phyloP scores from a whole-genome alignment of 345 rosid genomes.

The Rubroshorea leprosula region DNA sequence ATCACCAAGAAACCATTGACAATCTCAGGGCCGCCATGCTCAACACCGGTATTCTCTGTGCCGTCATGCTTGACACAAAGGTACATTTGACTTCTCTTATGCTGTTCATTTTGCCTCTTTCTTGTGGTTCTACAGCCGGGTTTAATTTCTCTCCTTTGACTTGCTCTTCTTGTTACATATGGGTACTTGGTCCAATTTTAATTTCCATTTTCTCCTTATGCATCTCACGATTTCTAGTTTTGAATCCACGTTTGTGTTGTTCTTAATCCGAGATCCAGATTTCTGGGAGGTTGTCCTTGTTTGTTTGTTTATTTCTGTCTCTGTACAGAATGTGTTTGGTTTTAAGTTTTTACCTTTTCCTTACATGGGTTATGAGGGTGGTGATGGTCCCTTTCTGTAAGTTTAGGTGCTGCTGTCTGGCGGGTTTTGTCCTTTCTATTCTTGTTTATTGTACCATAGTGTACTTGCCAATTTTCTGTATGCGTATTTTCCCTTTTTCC shows the following conservation, averaged over 20 bases:
- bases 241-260: neutral
- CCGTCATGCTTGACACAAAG: slow-evolving; percentile 99
- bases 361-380: neutral
- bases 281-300: slow-evolving; percentile 7
- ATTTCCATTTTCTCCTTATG: neutral
- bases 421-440: slow-evolving; percentile 7
- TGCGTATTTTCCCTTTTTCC: neutral
- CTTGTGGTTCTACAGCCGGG: neutral
- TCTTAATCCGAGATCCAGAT: slow-evolving; percentile 10
- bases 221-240: neutral
- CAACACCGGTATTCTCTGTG: slow-evolving; percentile 85
- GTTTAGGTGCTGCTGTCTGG: slow-evolving; percentile 6
- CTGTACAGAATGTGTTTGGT: neutral
- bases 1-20: slow-evolving; percentile 90
- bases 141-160: neutral
- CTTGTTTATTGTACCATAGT: neutral
- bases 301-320: slow-evolving; percentile 1
- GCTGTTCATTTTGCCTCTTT: neutral
- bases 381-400: neutral
- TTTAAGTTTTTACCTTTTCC: neutral
- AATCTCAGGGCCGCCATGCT: slow-evolving; percentile 79
- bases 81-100: slow-evolving; percentile 12
- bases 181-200: neutral
- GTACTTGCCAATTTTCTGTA: no score
- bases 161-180: neutral